A percentile compares a stretch with the other conserved stretches of the same genome.
Evolutionary conservation across 306 rosid species (phyloP).

Genomic region (Malus sylvestris): DNA sequence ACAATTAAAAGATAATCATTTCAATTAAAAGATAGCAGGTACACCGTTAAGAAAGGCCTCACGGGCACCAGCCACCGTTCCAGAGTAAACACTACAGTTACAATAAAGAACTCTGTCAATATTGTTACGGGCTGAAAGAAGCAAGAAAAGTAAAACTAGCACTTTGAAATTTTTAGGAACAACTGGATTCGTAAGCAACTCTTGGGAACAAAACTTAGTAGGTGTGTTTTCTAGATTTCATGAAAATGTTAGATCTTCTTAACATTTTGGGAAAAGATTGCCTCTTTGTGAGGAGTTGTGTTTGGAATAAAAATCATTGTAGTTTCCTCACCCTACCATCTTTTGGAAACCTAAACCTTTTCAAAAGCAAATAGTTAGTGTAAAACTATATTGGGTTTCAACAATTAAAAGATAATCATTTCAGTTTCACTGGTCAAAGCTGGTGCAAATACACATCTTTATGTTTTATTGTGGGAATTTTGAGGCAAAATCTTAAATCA

Average conservation of each 20-base stretch:
- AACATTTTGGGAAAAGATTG: not conserved
- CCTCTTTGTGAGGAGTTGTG: not conserved
- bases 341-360: not conserved
- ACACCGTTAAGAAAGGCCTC: slow-evolving; percentile 74
- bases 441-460: not conserved
- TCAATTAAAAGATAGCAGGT: slow-evolving; percentile 51
- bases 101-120: slow-evolving; percentile 8
- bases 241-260: not conserved
- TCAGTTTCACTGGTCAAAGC: not conserved
- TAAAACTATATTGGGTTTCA: not conserved
- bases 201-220: not conserved
- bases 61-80: slow-evolving; percentile 97
- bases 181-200: not conserved
- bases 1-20: not conserved
- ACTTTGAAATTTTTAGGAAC: not conserved
- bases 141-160: not conserved
- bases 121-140: not conserved
- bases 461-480: not conserved
- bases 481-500: not conserved
- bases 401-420: not conserved
- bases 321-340: not conserved
- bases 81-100: slow-evolving; percentile 63
- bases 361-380: not conserved
- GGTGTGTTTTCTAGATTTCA: not conserved
- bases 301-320: not conserved